A percentile compares a stretch with the other conserved stretches of the same genome.
phyloP scores from a whole-genome alignment of 306 rosid species.

The Begonia loranthoides region DNA sequence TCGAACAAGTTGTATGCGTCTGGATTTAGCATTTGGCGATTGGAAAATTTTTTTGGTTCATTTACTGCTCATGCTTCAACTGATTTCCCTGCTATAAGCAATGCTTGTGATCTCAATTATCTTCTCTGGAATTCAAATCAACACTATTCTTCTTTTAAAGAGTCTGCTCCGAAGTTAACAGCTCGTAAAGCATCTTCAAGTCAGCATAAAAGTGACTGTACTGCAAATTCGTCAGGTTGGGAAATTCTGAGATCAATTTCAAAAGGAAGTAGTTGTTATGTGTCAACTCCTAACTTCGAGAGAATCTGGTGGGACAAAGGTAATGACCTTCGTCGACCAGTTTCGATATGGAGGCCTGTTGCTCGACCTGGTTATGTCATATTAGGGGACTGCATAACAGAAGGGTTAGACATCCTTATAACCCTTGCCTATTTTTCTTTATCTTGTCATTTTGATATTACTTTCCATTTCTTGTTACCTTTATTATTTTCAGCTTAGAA shows the following conservation, averaged over 20 bases:
- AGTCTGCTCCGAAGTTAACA: conserved; percentile 28
- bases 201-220: conserved; percentile 31
- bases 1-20: conserved; percentile 34
- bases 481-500: conserved; percentile 58
- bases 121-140: conserved; percentile 60
- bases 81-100: conserved; percentile 33
- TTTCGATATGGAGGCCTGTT: conserved; percentile 92
- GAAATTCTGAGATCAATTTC: conserved; percentile 70
- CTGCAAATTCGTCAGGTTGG: conserved; percentile 65
- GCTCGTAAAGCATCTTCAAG: conserved; percentile 28
- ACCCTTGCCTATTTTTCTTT: conserved; percentile 4
- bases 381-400: conserved; percentile 89
- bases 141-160: conserved; percentile 26
- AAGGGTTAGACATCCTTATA: conserved; percentile 56
- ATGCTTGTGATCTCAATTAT: conserved; percentile 60
- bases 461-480: conserved; percentile 8
- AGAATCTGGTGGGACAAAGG: conserved; percentile 99
- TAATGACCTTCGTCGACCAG: conserved; percentile 57
- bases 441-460: conserved; percentile 1
- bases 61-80: conserved; percentile 66
- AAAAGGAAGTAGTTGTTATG: conserved; percentile 47
- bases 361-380: conserved; percentile 63
- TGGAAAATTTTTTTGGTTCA: conserved; percentile 77
- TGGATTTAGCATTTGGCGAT: conserved; percentile 91
- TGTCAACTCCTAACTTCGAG: conserved; percentile 87